phyloP scores from a whole-genome alignment of 2,329 filamentous ascomycete genomes.

The Aspergillus niger region DNA sequence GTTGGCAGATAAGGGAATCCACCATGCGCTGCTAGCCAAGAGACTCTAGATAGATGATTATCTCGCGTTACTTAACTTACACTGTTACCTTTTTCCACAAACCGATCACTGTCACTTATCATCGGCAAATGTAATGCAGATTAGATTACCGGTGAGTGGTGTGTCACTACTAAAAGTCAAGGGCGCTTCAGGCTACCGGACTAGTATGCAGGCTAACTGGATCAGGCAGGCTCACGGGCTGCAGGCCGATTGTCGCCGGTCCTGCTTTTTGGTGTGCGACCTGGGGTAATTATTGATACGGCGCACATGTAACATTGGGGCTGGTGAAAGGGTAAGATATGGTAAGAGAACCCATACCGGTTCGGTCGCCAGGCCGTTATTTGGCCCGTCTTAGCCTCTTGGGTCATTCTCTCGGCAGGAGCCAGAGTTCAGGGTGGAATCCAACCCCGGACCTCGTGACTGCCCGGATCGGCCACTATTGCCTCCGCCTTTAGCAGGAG shows the following conservation, averaged over 20 bases:
- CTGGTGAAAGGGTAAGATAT: background rate
- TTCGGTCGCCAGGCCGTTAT: background rate
- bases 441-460: slow-evolving; percentile 21
- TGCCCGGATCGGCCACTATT: slow-evolving; percentile 7
- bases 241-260: background rate
- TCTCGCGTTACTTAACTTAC: too few relatives aligned
- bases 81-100: too few relatives aligned
- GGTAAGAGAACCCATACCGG: background rate
- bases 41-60: too few relatives aligned
- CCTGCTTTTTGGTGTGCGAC: background rate
- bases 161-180: background rate
- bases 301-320: background rate
- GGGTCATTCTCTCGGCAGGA: background rate
- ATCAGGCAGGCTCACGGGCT: slow-evolving; percentile 1
- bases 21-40: too few relatives aligned
- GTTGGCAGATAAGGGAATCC: too few relatives aligned
- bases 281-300: background rate
- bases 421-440: slow-evolving; percentile 11
- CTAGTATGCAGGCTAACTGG: background rate
- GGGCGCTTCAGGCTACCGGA: background rate
- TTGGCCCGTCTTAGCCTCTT: background rate
- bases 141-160: slow-evolving; percentile 9
- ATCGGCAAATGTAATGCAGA: slow-evolving; percentile 6
- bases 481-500: background rate
- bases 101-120: background rate